Evolutionary conservation across 345 rosid species (phyloP).

Genomic region (Salix caprea): DNA sequence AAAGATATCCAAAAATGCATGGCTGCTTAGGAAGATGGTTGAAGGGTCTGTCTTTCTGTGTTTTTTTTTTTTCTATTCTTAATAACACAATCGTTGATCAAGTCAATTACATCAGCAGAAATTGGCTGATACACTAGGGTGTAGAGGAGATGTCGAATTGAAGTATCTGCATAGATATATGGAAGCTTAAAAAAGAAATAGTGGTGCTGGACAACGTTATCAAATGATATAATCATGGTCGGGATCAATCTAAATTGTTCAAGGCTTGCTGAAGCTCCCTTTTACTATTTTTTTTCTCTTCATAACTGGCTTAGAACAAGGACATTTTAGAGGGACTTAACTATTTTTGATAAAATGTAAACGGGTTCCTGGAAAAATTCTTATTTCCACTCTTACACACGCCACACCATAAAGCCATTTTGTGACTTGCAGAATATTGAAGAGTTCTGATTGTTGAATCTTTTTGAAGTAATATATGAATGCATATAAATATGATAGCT

Average conservation of each 20-base stretch:
- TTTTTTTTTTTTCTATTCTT: no score
- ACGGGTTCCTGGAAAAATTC: not conserved
- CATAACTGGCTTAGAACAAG: not conserved
- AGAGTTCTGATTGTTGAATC: not conserved
- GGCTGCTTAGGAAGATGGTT: not conserved
- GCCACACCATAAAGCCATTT: not conserved
- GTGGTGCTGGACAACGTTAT: no score
- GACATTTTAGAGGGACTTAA: not conserved
- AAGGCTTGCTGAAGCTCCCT: not conserved
- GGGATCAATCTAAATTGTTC: no score
- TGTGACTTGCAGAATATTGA: not conserved
- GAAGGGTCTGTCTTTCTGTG: not conserved
- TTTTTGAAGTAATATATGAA: not conserved
- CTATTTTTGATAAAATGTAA: not conserved
- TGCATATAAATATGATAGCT: not conserved
- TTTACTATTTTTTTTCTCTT: not conserved
- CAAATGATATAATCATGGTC: no score
- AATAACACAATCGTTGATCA: not conserved
- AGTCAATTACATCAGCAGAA: not conserved
- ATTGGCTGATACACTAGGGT: not conserved
- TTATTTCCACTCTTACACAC: no score
- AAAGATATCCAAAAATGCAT: not conserved
- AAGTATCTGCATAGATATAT: not conserved
- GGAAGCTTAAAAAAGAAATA: no score
- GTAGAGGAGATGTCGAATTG: not conserved